A percentile compares a stretch with the other conserved stretches of the same genome.
These are phyloP conservation scores for Yarrowia deformans DNA, from an alignment of 805 yeast genomes.

Conservation along the genomic window DNA sequence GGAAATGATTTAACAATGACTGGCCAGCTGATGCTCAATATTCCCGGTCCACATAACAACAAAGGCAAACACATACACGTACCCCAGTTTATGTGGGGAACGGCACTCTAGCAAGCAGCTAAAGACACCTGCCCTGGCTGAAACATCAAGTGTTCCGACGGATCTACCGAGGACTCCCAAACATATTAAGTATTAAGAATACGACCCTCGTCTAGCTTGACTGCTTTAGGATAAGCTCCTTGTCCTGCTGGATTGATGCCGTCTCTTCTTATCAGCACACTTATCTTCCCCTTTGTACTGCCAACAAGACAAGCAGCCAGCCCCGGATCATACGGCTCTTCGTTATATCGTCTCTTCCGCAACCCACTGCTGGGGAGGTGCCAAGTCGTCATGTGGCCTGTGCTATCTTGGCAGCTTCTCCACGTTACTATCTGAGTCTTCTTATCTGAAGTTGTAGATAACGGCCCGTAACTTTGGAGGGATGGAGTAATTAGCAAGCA, in stretches of 20 bases:
- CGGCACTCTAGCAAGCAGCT: background rate
- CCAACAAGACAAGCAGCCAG: slow-evolving; percentile 3
- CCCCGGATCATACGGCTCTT: background rate
- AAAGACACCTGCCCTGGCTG: background rate
- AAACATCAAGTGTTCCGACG: background rate
- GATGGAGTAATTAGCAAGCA: background rate
- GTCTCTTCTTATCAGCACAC: slow-evolving; percentile 17
- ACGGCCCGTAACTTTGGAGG: background rate
- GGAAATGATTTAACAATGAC: background rate
- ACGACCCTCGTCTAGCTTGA: slow-evolving; percentile 13
- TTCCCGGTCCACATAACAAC: background rate
- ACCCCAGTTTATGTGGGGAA: slow-evolving; percentile 9
- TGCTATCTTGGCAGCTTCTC: background rate
- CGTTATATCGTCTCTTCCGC: too few species aligned
- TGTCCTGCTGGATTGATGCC: slow-evolving; percentile 31
- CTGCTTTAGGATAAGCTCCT: slow-evolving; percentile 13
- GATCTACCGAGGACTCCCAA: slow-evolving; percentile 5
- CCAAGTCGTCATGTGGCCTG: background rate
- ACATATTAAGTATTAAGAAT: background rate
- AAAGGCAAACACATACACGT: background rate
- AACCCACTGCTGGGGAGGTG: background rate
- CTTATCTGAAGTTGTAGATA: background rate
- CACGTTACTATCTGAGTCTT: too few species aligned
- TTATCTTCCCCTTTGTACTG: background rate
- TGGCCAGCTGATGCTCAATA: background rate